Evolutionary conservation across 1,284 basidiomycete species (phyloP), one percentile per base, ranked within the genome.

Genomic region (Tilletia horrida): DNA sequence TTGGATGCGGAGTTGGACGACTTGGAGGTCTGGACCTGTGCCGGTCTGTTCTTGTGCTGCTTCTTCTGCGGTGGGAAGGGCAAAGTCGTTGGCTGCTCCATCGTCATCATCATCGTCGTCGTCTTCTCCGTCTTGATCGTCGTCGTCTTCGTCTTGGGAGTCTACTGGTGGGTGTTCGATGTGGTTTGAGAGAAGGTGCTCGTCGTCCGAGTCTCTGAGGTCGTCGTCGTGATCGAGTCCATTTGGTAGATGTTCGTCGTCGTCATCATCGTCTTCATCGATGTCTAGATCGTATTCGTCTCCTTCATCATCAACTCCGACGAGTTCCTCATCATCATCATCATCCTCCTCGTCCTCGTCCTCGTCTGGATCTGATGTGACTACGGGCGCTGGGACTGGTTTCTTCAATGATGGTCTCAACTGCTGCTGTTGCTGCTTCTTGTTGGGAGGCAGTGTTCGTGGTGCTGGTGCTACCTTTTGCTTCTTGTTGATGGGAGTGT

Each of bases 1-100:
- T 72, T 91, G 87, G 88, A 98, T 93, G 66, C 95, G 87, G 76
- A 88, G 86, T 83, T 97, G 93, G 8, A 97, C 89, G 43, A 89
- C 86, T 69, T 91, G 88, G 62, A 97, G 86, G 73, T 94, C 83
- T 29, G 81, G 90, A 4, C 59, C 67, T 4, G 35, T 40, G 11
- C 73, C 75, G 3, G 35, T 23, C 14, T 69, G 71, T 35, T 67
- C 67, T 69, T 88, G 86, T 73, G 91, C 92, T 67, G 88, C 85
- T 77, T 96, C 91, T 73, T 90, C 89, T 0, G 88, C 84, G 1
- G 91, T 92, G 0, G 91, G 92, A 18, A 97, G 84, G 62, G 86
- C 87, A 83, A 91, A 91, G 21, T 84, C 86, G 70, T 87, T 87
- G 8, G 82, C 85, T 42, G 84, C 86, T 21, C 72, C 73, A 21